Evolutionary conservation across 768 basidiomycete genomes (phyloP).

Genomic region (Collybiopsis luxurians): DNA sequence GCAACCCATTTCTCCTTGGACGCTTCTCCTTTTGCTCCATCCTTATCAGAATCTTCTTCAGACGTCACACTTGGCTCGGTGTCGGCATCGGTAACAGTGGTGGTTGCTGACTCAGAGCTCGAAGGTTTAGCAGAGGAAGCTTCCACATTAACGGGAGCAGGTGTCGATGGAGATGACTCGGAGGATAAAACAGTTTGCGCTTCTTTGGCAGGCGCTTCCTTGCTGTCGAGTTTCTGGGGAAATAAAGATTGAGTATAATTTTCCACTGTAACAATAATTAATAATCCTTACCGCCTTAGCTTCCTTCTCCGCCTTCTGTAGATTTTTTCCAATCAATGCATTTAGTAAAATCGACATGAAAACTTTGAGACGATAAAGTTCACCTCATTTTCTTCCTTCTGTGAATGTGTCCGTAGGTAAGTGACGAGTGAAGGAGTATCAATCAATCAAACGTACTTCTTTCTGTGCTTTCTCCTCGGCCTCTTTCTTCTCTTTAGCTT

Average conservation of each 20-base stretch:
- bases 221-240: conserved; percentile 58
- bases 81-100: conserved; percentile 67
- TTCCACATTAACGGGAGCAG: conserved; percentile 9
- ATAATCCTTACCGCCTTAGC: conserved; percentile 57
- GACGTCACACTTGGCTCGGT: conserved; percentile 75
- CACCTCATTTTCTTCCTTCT: conserved; percentile 41
- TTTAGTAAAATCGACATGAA: not conserved
- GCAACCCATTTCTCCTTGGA: conserved; percentile 76
- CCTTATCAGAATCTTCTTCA: conserved; percentile 59
- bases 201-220: too few species aligned
- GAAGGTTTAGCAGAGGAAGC: conserved; percentile 29
- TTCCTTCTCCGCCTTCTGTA: conserved; percentile 50
- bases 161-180: conserved; percentile 12
- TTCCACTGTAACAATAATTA: too few species aligned
- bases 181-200: too few species aligned
- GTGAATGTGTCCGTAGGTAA: too few species aligned
- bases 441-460: conserved; percentile 57
- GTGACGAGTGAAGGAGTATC: too few species aligned
- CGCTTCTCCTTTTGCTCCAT: conserved; percentile 27
- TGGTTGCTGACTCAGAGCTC: conserved; percentile 59
- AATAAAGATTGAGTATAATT: conserved; percentile 12
- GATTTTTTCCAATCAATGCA: not conserved
- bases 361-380: conserved; percentile 2
- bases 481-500: conserved; percentile 79
- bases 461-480: conserved; percentile 64